These are phyloP conservation scores for Amanita inopinata DNA, from an alignment of 768 basidiomycete species.

Conservation along the genomic window DNA sequence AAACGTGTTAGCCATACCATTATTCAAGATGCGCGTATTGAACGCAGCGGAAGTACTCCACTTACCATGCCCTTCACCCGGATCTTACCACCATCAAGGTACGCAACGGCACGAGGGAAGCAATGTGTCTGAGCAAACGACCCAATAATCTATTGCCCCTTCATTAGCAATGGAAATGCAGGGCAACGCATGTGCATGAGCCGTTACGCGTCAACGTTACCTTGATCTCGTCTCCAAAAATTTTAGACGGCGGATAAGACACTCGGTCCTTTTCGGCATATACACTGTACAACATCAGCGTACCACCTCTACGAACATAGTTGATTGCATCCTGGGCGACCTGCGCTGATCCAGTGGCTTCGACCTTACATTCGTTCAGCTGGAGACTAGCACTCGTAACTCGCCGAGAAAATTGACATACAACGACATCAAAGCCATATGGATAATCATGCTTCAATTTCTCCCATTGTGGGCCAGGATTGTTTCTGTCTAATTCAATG, in stretches of 20 bases:
- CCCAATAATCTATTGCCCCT: slow-evolving; percentile 60
- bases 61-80: slow-evolving; percentile 58
- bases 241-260: slow-evolving; percentile 81
- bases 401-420: not conserved
- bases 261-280: slow-evolving; percentile 79
- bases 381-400: not conserved
- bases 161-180: not conserved
- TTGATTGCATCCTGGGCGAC: slow-evolving; percentile 80
- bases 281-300: slow-evolving; percentile 82
- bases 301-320: slow-evolving; percentile 82
- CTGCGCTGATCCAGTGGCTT: slow-evolving; percentile 65
- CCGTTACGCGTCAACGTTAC: too few relatives aligned
- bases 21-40: not conserved
- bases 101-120: slow-evolving; percentile 84
- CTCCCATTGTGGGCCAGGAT: slow-evolving; percentile 71
- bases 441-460: slow-evolving; percentile 72
- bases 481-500: slow-evolving; percentile 69
- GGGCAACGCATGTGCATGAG: too few relatives aligned
- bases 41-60: too few relatives aligned
- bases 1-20: too few relatives aligned
- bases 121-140: slow-evolving; percentile 85
- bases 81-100: slow-evolving; percentile 80
- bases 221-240: slow-evolving; percentile 58
- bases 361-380: slow-evolving; percentile 12
- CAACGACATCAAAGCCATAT: slow-evolving; percentile 81